Conservation (phyloP, 148 eudicot species). For the Vaccinium myrtillus region DNA sequence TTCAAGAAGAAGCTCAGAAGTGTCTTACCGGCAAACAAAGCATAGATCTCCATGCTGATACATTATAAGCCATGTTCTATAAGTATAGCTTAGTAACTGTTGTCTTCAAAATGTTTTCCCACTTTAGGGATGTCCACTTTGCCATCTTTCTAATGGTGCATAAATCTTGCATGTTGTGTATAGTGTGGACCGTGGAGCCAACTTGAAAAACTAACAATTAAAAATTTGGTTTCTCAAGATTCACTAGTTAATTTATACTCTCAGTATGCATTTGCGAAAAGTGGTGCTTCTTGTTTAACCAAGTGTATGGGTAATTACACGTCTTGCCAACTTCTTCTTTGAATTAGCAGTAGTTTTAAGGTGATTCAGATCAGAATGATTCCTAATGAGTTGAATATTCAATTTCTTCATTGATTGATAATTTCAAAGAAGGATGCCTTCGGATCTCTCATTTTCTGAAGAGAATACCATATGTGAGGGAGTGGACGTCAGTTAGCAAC, state of each 20-base stretch:
- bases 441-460: no score
- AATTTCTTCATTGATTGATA: no score
- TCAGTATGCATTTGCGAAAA: not conserved
- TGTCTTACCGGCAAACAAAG: conserved; percentile 30
- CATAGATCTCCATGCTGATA: conserved; percentile 26
- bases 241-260: not conserved
- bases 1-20: conserved; percentile 46
- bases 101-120: not conserved
- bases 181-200: not conserved
- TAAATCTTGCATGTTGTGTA: not conserved
- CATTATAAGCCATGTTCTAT: not conserved
- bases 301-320: not conserved
- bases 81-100: not conserved
- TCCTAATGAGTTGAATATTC: no score
- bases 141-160: not conserved
- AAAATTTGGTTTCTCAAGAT: not conserved
- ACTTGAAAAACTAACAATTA: not conserved
- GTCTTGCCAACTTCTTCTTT: not conserved
- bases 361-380: not conserved
- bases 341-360: not conserved
- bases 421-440: no score
- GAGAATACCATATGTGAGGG: no score
- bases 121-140: not conserved
- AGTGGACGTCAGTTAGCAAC: no score
- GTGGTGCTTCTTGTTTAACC: not conserved